These are phyloP conservation scores for Verruconis gallopava DNA, from an alignment of 2,329 filamentous ascomycete species.

Conservation along the genomic window DNA sequence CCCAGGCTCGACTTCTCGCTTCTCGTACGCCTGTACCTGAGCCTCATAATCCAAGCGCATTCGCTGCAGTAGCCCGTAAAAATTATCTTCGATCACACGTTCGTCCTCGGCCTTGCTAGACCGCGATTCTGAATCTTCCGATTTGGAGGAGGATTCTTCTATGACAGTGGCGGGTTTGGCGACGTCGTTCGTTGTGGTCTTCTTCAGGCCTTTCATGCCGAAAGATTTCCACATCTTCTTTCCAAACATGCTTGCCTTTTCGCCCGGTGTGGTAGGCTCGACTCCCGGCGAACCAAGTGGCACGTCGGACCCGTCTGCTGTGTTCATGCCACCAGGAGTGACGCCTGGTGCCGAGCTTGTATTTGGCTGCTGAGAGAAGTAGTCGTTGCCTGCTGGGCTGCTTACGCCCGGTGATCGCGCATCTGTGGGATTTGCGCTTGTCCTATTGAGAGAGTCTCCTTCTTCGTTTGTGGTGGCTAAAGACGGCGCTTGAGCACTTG, in stretches of 20 bases:
- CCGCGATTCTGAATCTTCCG: slow-evolving; percentile 45
- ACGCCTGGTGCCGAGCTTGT: slow-evolving; percentile 26
- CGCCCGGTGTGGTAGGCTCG: slow-evolving; percentile 30
- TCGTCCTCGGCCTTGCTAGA: slow-evolving; percentile 46
- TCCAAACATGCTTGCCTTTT: slow-evolving; percentile 9
- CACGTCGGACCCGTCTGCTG: slow-evolving; percentile 28
- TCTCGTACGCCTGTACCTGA: slow-evolving; percentile 37
- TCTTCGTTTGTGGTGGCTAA: slow-evolving; percentile 30
- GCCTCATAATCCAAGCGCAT: slow-evolving; percentile 63
- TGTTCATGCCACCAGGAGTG: slow-evolving; percentile 36
- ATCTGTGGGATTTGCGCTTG: neutral
- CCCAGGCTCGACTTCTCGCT: neutral
- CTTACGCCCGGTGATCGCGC: neutral
- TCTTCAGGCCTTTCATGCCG: slow-evolving; percentile 70
- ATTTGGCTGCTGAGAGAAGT: neutral
- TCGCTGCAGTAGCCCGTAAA: slow-evolving; percentile 58
- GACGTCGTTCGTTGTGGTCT: slow-evolving; percentile 50
- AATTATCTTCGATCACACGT: slow-evolving; percentile 62
- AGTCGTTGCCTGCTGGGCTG: neutral
- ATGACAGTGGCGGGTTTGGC: slow-evolving; percentile 52
- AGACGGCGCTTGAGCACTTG: slow-evolving; percentile 58
- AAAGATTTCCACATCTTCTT: slow-evolving; percentile 63
- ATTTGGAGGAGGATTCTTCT: slow-evolving; percentile 51
- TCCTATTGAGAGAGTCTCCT: neutral
- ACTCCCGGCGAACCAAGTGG: slow-evolving; percentile 3